These are phyloP conservation scores for Tremellales sp. DNA, from an alignment of 1,284 basidiomycete genomes.

Conservation along the genomic window DNA sequence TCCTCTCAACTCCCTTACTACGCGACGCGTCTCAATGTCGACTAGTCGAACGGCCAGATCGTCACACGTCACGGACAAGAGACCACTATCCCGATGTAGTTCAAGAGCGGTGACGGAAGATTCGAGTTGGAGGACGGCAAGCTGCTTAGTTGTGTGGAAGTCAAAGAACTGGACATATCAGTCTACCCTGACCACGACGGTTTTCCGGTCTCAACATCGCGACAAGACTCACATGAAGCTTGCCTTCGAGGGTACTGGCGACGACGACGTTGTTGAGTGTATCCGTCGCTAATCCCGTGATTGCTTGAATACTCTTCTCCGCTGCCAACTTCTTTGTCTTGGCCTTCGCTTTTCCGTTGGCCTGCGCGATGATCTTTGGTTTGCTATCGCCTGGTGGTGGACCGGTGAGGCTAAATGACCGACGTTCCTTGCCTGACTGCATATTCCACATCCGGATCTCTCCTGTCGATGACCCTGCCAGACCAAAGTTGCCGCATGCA, in stretches of 20 bases:
- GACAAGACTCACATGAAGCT: slow-evolving; percentile 71
- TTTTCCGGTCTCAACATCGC: neutral
- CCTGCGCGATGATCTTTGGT: slow-evolving; percentile 41
- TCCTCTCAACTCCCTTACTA: slow-evolving; percentile 82
- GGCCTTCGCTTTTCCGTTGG: slow-evolving; percentile 27
- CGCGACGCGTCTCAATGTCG: slow-evolving; percentile 82
- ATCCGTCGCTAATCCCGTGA: slow-evolving; percentile 83
- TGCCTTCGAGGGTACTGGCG: slow-evolving; percentile 82
- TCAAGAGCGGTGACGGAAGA: slow-evolving; percentile 67
- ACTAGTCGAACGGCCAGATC: slow-evolving; percentile 79
- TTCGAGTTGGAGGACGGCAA: slow-evolving; percentile 64
- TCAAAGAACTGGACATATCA: slow-evolving; percentile 81
- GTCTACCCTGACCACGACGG: slow-evolving; percentile 1
- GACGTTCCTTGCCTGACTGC: slow-evolving; percentile 86
- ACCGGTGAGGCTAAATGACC: slow-evolving; percentile 60
- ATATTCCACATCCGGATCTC: slow-evolving; percentile 87
- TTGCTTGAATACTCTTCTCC: slow-evolving; percentile 55
- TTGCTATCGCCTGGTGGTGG: slow-evolving; percentile 58
- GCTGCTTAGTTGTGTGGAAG: slow-evolving; percentile 75
- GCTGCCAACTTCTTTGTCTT: slow-evolving; percentile 48
- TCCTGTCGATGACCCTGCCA: slow-evolving; percentile 75
- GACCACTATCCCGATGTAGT: slow-evolving; percentile 77
- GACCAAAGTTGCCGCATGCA: slow-evolving; percentile 92
- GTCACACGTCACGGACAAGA: slow-evolving; percentile 81
- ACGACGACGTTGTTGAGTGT: slow-evolving; percentile 76